These are phyloP conservation scores for Penicillium hordei DNA, from an alignment of 2,329 filamentous ascomycete species.

Conservation along the genomic window DNA sequence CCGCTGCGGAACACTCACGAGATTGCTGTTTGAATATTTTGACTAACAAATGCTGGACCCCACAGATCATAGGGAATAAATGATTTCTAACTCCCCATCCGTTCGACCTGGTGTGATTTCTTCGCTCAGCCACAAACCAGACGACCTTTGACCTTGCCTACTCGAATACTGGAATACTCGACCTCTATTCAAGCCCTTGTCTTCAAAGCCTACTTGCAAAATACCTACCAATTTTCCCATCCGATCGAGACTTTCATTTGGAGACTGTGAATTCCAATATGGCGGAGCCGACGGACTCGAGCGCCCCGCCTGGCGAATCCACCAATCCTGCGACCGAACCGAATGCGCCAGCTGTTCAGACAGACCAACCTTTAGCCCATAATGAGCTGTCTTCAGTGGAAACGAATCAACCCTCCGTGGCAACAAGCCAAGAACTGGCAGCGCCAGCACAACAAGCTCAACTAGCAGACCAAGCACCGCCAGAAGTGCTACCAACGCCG, in stretches of 20 bases:
- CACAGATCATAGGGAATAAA: conserved; percentile 25
- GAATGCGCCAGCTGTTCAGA: conserved; percentile 18
- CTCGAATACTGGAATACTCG: conserved; percentile 9
- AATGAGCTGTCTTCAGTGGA: conserved; percentile 19
- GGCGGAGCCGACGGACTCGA: conserved; percentile 24
- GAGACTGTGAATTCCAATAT: conserved; percentile 17
- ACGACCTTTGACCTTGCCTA: conserved; percentile 24
- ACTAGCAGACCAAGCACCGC: neutral
- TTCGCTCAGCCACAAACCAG: conserved; percentile 23
- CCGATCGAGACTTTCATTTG: conserved; percentile 8
- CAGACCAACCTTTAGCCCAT: conserved; percentile 19
- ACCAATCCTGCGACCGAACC: conserved; percentile 15
- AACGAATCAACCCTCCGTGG: conserved; percentile 5
- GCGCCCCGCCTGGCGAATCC: conserved; percentile 20
- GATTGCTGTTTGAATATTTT: neutral
- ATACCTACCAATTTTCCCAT: neutral
- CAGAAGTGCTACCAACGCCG: neutral
- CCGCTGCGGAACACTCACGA: neutral
- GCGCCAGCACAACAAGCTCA: neutral
- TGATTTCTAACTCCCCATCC: conserved; percentile 24
- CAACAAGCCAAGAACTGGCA: neutral
- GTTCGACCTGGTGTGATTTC: conserved; percentile 26
- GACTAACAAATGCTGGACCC: conserved; percentile 15
- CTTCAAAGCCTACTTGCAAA: neutral
- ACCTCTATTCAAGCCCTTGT: conserved; percentile 1